Conservation (phyloP, 2,329 filamentous ascomycete genomes). For the Macrophomina pseudophaseolina region DNA sequence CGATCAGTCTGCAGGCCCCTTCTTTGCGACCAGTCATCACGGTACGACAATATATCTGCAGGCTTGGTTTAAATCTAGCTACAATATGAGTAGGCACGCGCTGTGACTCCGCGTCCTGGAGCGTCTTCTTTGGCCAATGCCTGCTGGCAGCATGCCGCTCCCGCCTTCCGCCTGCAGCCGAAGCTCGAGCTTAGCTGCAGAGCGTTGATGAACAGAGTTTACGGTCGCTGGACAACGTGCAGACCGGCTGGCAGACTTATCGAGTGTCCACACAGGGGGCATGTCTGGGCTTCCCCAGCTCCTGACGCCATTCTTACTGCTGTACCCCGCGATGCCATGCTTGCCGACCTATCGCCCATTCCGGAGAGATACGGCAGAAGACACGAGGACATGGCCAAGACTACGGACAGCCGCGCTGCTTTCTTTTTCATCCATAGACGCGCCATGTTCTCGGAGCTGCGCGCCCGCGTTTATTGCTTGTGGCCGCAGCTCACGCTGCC, state of each 20-base stretch:
- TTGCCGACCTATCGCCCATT: background rate
- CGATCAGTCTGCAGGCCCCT: background rate
- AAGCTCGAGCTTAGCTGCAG: background rate
- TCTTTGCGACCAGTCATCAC: constrained; percentile 5
- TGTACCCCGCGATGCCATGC: background rate
- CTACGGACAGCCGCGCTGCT: background rate
- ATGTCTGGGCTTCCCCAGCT: background rate
- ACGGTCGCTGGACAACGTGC: background rate
- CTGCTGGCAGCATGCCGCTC: background rate
- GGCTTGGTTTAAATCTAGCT: background rate
- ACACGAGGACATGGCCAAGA: background rate
- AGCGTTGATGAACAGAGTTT: background rate
- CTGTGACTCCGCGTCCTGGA: background rate
- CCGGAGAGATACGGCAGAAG: background rate
- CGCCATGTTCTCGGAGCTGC: background rate
- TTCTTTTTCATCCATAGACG: background rate
- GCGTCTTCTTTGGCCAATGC: background rate
- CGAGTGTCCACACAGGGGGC: background rate
- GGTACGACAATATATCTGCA: constrained; percentile 7
- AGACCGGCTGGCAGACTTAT: background rate
- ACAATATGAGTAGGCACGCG: background rate
- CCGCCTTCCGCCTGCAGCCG: background rate
- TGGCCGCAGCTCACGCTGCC: background rate
- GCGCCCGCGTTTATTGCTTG: background rate
- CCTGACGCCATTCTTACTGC: constrained; percentile 1